Evolutionary conservation across 805 yeast genomes (phyloP).

Genomic region (Candida ovalis): DNA sequence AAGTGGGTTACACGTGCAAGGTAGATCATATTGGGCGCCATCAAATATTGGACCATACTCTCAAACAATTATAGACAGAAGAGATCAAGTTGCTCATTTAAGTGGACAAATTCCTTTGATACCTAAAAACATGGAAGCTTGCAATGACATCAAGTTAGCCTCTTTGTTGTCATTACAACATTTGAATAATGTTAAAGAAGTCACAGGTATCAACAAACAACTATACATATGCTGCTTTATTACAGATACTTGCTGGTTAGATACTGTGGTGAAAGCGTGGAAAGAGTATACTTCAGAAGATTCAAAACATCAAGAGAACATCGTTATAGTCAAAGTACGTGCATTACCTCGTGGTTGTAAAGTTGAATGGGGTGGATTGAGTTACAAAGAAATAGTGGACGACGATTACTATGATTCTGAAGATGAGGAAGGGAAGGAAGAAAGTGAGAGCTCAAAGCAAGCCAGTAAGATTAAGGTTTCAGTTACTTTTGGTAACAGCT

Average conservation of each 20-base stretch:
- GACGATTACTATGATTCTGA: conserved; percentile 43
- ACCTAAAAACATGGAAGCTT: conserved; percentile 64
- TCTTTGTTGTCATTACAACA: conserved; percentile 69
- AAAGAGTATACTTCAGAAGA: conserved; percentile 31
- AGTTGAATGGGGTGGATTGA: conserved; percentile 74
- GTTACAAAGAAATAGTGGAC: conserved; percentile 39
- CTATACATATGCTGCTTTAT: conserved; percentile 55
- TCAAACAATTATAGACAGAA: conserved; percentile 59
- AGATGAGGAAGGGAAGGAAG: conserved; percentile 20
- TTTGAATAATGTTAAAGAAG: conserved; percentile 56
- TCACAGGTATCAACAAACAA: conserved; percentile 43
- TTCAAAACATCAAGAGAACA: conserved; percentile 20
- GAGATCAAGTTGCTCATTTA: conserved; percentile 50
- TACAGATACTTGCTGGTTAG: conserved; percentile 31
- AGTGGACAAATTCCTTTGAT: conserved; percentile 91
- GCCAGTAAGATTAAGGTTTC: conserved; percentile 35
- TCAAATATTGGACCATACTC: conserved; percentile 98
- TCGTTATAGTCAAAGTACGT: conserved; percentile 52
- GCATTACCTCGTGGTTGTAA: conserved; percentile 60
- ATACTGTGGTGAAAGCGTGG: conserved; percentile 42
- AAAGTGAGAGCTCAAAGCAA: conserved; percentile 23
- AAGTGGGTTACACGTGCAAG: conserved; percentile 83
- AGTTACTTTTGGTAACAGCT: conserved; percentile 41
- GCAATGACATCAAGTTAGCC: conserved; percentile 30
- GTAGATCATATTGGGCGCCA: conserved; percentile 97